Base-by-base conservation (phyloP, 805 yeast species). In the Pichia heedii region DNA sequence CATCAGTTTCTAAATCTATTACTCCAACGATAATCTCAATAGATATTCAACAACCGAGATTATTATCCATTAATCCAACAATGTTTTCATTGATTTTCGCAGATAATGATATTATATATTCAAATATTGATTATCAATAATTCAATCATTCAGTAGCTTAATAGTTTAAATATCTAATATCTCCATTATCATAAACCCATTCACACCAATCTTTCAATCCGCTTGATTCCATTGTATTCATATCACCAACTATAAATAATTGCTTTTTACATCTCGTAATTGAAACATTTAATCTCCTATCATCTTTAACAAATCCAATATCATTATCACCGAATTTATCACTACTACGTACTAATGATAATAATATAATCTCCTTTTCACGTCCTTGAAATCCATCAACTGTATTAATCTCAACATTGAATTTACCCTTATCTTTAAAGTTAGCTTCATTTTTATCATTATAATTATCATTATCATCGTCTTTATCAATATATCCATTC, bases 311-410 rank as follows among this genome's bases (percentile, higher is more conserved):
- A 56, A 90, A 93, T 10, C 97, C 97, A 38, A 89, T 81, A 41
- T 81, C 84, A 29, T 70, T 60, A 12, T 40, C 21, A 15, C 20
- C 33, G 37, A 40, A 45, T 2, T 63, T 54, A 19, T 74, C 80
- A 58, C 90, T 90, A 33, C 93, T 81, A 50, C 98, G 69, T 2
- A 90, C 97, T 42, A 90, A 61, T 2, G 93, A 73, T 12, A 93
- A 64, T 1, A 90, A 71, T 7, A 90, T 87, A 0, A 79, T 81
- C 53, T 89, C 94, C 60, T 90, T 93, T 57, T 90, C 98, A 48
- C 97, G 69, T 1, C 98, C 98, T 66, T 90, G 98, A 55, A 90
- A 93, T 1, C 97, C 97, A 64, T 90, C 98, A 5, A 90, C 90
- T 0, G 97, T 86, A 5, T 95, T 77, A 0, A 89, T 75, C 56